phyloP scores from a whole-genome alignment of 805 yeast genomes.

The Zygoascus tannicola region DNA sequence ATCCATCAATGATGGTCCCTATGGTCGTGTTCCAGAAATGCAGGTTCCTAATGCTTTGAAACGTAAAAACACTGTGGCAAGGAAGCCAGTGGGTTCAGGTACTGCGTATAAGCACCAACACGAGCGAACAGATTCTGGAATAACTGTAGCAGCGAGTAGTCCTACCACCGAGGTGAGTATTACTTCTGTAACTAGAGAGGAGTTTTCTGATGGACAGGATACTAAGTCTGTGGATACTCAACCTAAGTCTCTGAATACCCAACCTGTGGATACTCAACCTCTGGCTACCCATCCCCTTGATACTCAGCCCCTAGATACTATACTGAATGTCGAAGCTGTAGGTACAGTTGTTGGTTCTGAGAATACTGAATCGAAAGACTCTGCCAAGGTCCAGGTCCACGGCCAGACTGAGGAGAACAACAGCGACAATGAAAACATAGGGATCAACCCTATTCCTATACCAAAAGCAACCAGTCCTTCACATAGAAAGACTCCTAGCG shows the following conservation, averaged over 20 bases:
- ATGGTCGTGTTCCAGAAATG: conserved; percentile 19
- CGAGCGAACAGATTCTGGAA: too few species aligned
- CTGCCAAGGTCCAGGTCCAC: background rate
- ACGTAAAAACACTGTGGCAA: conserved; percentile 5
- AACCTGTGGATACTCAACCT: too few species aligned
- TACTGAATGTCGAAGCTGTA: background rate
- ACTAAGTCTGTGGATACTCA: too few species aligned
- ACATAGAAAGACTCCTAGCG: background rate
- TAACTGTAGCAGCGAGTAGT: background rate
- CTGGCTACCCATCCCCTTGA: too few species aligned
- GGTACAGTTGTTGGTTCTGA: background rate
- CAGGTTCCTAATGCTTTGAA: conserved; percentile 9
- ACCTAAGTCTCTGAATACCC: background rate
- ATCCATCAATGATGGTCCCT: conserved; percentile 10
- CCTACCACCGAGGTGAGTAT: background rate
- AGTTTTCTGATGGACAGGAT: background rate
- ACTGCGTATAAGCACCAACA: background rate
- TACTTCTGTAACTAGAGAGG: background rate
- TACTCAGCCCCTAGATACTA: background rate
- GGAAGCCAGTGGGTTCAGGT: background rate
- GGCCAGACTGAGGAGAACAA: background rate
- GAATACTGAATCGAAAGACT: background rate
- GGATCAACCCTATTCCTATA: background rate
- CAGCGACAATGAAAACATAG: background rate
- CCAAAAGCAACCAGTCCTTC: background rate